phyloP scores from a whole-genome alignment of 148 eudicot species.

The Silene latifolia region DNA sequence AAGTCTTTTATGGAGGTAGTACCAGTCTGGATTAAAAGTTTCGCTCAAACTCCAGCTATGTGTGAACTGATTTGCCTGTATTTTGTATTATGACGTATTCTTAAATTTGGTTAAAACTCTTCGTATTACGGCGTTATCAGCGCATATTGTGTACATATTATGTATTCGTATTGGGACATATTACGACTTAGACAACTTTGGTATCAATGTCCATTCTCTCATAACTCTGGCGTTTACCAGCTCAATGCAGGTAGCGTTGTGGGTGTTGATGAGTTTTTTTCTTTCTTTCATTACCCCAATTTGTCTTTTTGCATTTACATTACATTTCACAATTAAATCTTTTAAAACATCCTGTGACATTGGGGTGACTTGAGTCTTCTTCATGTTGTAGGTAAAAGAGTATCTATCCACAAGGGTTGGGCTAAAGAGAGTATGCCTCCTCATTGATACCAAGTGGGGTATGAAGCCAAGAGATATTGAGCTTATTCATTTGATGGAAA shows the following conservation, averaged over 20 bases:
- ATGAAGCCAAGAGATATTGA: conserved; percentile 93
- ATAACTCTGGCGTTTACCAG: not conserved
- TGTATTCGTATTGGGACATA: no score
- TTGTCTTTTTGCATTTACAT: not conserved
- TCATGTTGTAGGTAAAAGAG: conserved; percentile 71
- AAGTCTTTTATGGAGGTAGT: no score
- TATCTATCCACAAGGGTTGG: conserved; percentile 83
- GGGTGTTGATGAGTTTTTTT: not conserved
- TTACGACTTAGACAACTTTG: no score
- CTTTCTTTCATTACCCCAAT: not conserved
- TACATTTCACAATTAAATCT: not conserved
- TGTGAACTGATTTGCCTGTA: no score
- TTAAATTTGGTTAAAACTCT: no score
- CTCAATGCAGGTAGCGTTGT: not conserved
- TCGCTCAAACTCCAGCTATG: no score
- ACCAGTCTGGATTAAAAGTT: no score
- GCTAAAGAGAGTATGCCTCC: conserved; percentile 80
- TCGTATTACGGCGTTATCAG: no score
- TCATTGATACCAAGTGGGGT: conserved; percentile 97
- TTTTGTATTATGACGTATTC: no score
- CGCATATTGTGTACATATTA: no score
- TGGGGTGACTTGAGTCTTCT: conserved; percentile 4
- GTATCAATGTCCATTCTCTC: not conserved
- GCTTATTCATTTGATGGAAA: conserved; percentile 90
- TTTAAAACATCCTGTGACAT: not conserved